Base-by-base conservation (phyloP, 2,329 filamentous ascomycete genomes). In the Elsinoe perseae region DNA sequence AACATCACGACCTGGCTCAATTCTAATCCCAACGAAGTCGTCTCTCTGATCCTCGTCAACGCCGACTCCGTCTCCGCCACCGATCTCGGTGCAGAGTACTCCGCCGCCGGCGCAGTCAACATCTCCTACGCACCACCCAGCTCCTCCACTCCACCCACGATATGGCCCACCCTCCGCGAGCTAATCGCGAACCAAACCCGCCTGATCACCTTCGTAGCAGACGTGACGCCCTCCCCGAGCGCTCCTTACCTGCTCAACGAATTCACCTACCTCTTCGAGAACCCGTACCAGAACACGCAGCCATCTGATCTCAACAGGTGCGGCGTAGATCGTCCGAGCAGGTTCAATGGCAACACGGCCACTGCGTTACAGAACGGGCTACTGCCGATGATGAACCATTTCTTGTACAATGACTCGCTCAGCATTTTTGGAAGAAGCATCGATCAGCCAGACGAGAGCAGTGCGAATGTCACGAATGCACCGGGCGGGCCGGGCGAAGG, bases 331-430 rank as follows among this genome's bases (percentile, higher is more conserved):
- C 82, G 88, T 0, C 88, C 88, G 0, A 70, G 77, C 0, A 69
- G 70, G 4, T 71, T 83, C 30, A 68, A 70, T 20, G 77, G 77
- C 50, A 64, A 77, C 14, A 64, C 74, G 1, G 59, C 67, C 3
- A 60, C 67, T 1, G 86, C 85, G 1, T 65, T 86, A 23, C 65
- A 74, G 0, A 75, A 76, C 1, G 80, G 80, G 62, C 78, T 82
- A 63, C 77, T 93, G 68, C 82, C 87, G 23, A 74, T 93, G 8
- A 78, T 88, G 74, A 93, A 93, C 75, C 88, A 93, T 73, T 92
- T 93, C 74, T 78, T 86, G 54, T 84, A 91, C 73, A 36, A 52
- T 20, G 72, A 77, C 57, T 70, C 66, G 4, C 66, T 82, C 20
- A 67, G 74, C n/a, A 68, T 75, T 16, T 69, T 77, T 3, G 75